Base-by-base conservation (phyloP, 306 rosid genomes). In the Cicer yamashitae region DNA sequence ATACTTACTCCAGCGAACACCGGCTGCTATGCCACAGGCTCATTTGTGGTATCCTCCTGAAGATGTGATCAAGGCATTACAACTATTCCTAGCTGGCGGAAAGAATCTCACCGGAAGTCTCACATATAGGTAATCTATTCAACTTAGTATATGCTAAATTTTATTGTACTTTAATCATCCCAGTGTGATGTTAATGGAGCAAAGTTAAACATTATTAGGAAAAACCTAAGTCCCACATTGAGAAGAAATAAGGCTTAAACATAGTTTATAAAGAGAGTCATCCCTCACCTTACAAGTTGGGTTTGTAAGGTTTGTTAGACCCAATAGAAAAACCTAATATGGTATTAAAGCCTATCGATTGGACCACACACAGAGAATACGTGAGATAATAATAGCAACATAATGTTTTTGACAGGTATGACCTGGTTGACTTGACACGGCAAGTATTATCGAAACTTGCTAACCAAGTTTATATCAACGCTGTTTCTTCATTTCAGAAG, bases 371-470 rank as follows among this genome's bases (percentile, higher is more conserved):
- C 50, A 30, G 48, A 20, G 34, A 53, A 74, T 56, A 34, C 12
- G 74, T 44, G 53, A 45, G 56, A 76, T 48, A 53, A 67, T 15
- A 53, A 17, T 43, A 11, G 69, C 59, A 45, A 41, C 62, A 14
- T 15, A 67, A 50, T 68, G 58, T 70, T 76, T 70, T 59, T 82
- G 46, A 77, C 93, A 94, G 98, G 85, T 94, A 91, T 76, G 98
- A 94, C 81, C 88, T 94, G 84, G 96, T 94, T 77, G 98, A 94
- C 84, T 84, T 94, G 74, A 86, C 97, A 14, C 84, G 97, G 70
- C 98, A 94, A 86, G 97, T 83, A 76, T 85, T 90, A 46, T 93
- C 97, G 44, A 94, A 91, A 87, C 82, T 90, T 38, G 96, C 96
- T 47, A 94, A 94, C 79, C 87, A 90, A 82, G 90, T 71, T 25